Base-by-base conservation (phyloP, 2,329 filamentous ascomycete genomes). In the Sporothrix globosa region DNA sequence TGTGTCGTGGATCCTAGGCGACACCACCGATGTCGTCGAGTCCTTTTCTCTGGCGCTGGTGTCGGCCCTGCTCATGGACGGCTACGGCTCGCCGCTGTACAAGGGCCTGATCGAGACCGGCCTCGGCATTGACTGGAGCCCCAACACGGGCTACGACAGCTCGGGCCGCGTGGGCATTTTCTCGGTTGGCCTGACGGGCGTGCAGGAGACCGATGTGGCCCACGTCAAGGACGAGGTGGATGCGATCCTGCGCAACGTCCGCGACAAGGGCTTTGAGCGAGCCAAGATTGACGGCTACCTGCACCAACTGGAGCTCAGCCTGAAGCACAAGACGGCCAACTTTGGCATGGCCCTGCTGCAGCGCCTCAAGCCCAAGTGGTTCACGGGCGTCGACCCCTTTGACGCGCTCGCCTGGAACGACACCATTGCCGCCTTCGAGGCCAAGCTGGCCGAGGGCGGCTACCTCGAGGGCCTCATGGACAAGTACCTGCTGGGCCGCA, bases 271-370 rank as follows among this genome's bases (percentile, higher is more conserved):
- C 0, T 97, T 99, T 75, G 93, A 96, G 71, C 86, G 90, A 76
- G 88, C 90, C 75, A 99, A 99, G 80, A 92, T 99, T 71, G 92
- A 97, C 73, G 96, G 96, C 2, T 91, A 96, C 73, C 85, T 99
- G 69, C 96, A 99, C 79, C 95, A 98, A 79, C 82, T 98, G 4
- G 96, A 99, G 78, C 85, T 99, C n/a, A 87, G 90, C 0, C 82
- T 98, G 65, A 97, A 97, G 81, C 93, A 99, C 82, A 98, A 98
- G 84, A 97, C 93, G 0, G 92, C 96, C 69, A 93, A 91, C 76
- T 99, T 99, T 77, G 96, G 96, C 17, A 92, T 97, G 85, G 90
- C 90, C 21, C 87, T 98, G 68, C 88, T 99, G 80, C 92, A 97
- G 75, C 89, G 95, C 54, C 85, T 97, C 9, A 92, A 97, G 77